phyloP scores from a whole-genome alignment of 1,139 yeast genomes.

The Geotrichum cucujoidarum region DNA sequence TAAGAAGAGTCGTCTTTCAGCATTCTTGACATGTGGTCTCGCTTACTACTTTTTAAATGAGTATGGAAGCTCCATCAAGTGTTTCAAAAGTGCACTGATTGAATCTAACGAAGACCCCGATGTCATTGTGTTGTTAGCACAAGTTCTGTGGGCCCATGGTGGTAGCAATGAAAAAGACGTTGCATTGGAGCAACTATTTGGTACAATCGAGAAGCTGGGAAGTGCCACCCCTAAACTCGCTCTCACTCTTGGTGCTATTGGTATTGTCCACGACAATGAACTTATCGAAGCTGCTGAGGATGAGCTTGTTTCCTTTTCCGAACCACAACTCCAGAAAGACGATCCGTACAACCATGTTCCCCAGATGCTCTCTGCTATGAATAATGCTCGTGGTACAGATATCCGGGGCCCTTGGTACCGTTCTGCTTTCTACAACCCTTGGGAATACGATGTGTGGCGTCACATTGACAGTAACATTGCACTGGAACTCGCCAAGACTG shows the following conservation, averaged over 20 bases:
- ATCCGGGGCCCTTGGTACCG: constrained; percentile 53
- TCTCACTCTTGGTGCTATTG: constrained; percentile 73
- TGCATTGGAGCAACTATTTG: constrained; percentile 51
- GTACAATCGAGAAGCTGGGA: constrained; percentile 59
- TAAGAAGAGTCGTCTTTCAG: constrained; percentile 44
- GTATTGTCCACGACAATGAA: constrained; percentile 56
- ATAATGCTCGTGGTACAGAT: constrained; percentile 23
- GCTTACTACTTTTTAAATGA: constrained; percentile 57
- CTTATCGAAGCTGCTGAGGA: constrained; percentile 63
- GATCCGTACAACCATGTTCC: constrained; percentile 43
- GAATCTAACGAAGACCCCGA: constrained; percentile 52
- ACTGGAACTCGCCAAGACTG: constrained; percentile 44
- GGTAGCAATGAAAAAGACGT: constrained; percentile 73
- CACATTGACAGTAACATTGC: constrained; percentile 52
- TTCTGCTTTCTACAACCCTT: constrained; percentile 69
- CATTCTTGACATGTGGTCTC: constrained; percentile 65
- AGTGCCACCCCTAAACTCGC: constrained; percentile 51
- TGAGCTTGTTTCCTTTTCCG: constrained; percentile 53
- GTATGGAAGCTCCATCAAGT: constrained; percentile 60
- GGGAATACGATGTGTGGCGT: constrained; percentile 64
- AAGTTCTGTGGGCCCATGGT: constrained; percentile 70
- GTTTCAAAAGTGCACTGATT: constrained; percentile 58
- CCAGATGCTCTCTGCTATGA: constrained; percentile 48
- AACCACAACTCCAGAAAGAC: constrained; percentile 49
- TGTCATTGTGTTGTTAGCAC: constrained; percentile 69